Base-by-base conservation (phyloP, 2,329 filamentous ascomycete genomes). In the Xylaria polymorpha region DNA sequence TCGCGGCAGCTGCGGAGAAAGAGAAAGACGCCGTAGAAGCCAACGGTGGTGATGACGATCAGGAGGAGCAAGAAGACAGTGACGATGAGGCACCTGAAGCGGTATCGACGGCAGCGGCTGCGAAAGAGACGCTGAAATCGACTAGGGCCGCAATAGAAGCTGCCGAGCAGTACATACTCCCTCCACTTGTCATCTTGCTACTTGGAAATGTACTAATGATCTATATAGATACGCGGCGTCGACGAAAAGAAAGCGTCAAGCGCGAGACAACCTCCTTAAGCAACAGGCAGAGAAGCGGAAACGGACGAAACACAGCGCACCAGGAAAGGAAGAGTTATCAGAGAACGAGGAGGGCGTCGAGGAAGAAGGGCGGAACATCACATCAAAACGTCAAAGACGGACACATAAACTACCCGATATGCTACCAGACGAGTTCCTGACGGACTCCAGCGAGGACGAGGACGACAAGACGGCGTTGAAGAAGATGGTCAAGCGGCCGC, bases 81-180 rank as follows among this genome's bases (percentile, higher is more conserved):
- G 84, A 83, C 50, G 86, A 88, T 61, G 86, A 85, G 57, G 86
- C 86, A 0, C 87, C 87, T 9, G 87, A 89, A 77, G 87, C 85
- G 3, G 83, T 89, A n/a, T 88, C 87, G 0, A 86, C 86, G 1
- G 77, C 79, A 14, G 81, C 81, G 57, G 85, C 83, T 3, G 86
- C 85, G 1, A 81, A 80, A 15, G 80, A 84, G 67, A 80, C 82
- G 25, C 82, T 83, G 68, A 81, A 84, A 72, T 82, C 83, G 3
- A 80, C 82, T 0, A 81, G 85, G 68, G 83, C 81, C 15, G 83
- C 83, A 44, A 81, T 83, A 67, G 84, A 85, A 67, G 85, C 84
- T 25, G 84, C 83, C 7, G 83, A 85, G 73, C 81, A 85, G 87
- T 89, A 78, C 71, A 85, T 35, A 8, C 12, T n/a, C 18, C 18